Conservation (phyloP, 2,329 filamentous ascomycete species). For the Ascochyta clinopodiicola region DNA sequence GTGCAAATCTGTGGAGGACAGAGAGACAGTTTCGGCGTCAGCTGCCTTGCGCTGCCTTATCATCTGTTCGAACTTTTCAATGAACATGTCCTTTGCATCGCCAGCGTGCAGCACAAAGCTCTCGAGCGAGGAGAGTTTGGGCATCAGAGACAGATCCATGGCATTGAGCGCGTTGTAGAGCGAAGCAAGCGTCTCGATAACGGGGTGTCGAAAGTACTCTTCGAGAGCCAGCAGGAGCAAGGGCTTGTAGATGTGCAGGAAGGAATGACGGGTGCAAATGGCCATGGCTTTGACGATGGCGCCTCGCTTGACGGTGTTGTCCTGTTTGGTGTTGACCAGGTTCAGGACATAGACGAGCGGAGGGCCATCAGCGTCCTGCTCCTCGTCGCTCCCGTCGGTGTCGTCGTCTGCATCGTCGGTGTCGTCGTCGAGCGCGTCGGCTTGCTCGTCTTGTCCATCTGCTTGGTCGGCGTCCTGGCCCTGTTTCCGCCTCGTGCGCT, state of each 20-base stretch:
- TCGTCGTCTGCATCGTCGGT: slow-evolving; percentile 58
- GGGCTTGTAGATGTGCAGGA: slow-evolving; percentile 99
- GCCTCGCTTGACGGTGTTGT: slow-evolving; percentile 88
- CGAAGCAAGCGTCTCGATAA: slow-evolving; percentile 83
- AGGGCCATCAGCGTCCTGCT: slow-evolving; percentile 74
- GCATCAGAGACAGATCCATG: slow-evolving; percentile 96
- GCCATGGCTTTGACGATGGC: slow-evolving; percentile 98
- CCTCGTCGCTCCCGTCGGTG: slow-evolving; percentile 61
- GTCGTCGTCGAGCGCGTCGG: slow-evolving; percentile 49
- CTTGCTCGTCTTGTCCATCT: slow-evolving; percentile 34
- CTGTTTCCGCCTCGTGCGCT: slow-evolving; percentile 53
- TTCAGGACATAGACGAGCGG: slow-evolving; percentile 97
- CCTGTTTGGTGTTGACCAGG: slow-evolving; percentile 96
- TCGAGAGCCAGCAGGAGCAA: slow-evolving; percentile 88
- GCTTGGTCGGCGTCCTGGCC: slow-evolving; percentile 54
- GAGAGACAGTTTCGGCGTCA: slow-evolving; percentile 54
- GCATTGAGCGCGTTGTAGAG: slow-evolving; percentile 92
- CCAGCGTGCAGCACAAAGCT: slow-evolving; percentile 85
- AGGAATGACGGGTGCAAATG: slow-evolving; percentile 96
- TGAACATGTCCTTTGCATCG: slow-evolving; percentile 93
- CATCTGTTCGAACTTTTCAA: slow-evolving; percentile 97
- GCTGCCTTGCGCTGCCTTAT: slow-evolving; percentile 80
- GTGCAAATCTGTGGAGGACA: slow-evolving; percentile 47
- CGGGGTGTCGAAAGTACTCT: slow-evolving; percentile 94
- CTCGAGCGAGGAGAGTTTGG: slow-evolving; percentile 81